Conservation (phyloP, 371 early-diverging fungal species). For the Apophysomyces elegans region DNA sequence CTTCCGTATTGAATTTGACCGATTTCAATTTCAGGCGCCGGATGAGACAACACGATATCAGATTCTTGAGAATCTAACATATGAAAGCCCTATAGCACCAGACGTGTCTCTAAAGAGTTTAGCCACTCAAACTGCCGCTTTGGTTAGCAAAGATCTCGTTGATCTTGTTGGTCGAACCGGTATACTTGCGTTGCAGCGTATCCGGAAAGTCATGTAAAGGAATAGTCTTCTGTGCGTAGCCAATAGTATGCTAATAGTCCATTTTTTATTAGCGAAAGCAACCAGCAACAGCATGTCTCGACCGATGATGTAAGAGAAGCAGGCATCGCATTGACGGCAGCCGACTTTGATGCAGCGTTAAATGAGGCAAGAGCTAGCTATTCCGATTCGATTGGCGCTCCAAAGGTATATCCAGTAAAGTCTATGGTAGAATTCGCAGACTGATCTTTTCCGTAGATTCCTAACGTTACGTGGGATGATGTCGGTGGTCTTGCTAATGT, state of each 20-base stretch:
- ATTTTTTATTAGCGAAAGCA: slow-evolving; percentile 11
- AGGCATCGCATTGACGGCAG: slow-evolving; percentile 73
- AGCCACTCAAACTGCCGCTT: slow-evolving; percentile 92
- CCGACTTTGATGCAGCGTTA: slow-evolving; percentile 83
- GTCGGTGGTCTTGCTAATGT: slow-evolving; percentile 98
- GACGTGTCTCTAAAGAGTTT: slow-evolving; percentile 74
- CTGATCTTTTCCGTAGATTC: slow-evolving; percentile 62
- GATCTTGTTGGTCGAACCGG: slow-evolving; percentile 79
- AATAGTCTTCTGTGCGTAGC: no score
- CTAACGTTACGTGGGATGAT: slow-evolving; percentile 98
- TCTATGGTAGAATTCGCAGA: not conserved
- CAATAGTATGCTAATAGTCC: not conserved
- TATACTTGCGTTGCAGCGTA: slow-evolving; percentile 68
- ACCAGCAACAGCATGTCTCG: slow-evolving; percentile 26
- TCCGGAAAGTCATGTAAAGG: slow-evolving; percentile 59
- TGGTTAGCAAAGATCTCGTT: slow-evolving; percentile 85
- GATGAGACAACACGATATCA: slow-evolving; percentile 69
- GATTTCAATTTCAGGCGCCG: slow-evolving; percentile 53
- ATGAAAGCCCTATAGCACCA: slow-evolving; percentile 64
- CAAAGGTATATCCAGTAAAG: slow-evolving; percentile 63
- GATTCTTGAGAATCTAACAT: slow-evolving; percentile 61
- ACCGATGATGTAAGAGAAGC: slow-evolving; percentile 66
- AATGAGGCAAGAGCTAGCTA: slow-evolving; percentile 81
- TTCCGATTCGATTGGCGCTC: slow-evolving; percentile 93
- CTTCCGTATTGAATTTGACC: not conserved